Evolutionary conservation across 1,284 basidiomycete species (phyloP).

Genomic region (Boletellus dicymbophilus): DNA sequence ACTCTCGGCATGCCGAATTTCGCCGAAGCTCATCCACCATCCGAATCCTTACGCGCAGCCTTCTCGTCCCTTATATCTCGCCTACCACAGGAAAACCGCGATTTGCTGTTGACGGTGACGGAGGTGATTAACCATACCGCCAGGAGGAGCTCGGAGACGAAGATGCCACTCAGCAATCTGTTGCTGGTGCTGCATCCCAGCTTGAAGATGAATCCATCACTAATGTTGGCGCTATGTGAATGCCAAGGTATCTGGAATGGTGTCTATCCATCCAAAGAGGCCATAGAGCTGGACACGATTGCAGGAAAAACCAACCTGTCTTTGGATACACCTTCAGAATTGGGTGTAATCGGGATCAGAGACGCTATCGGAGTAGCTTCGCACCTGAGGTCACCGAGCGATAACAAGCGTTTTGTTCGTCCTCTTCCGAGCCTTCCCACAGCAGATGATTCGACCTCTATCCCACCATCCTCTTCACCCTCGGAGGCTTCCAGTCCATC

Average conservation of each 20-base stretch:
- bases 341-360: background rate
- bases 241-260: constrained; percentile 64
- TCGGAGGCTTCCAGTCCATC: constrained; percentile 10
- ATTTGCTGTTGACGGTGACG: constrained; percentile 70
- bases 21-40: constrained; percentile 56
- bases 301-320: constrained; percentile 1
- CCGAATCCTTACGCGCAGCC: constrained; percentile 50
- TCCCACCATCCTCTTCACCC: constrained; percentile 3
- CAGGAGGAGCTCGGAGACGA: constrained; percentile 62
- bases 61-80: constrained; percentile 61
- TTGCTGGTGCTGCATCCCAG: constrained; percentile 81
- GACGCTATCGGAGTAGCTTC: background rate
- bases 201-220: constrained; percentile 74
- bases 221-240: constrained; percentile 75
- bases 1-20: constrained; percentile 73
- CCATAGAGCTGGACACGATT: constrained; percentile 6
- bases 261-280: constrained; percentile 14
- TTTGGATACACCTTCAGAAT: background rate
- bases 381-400: constrained; percentile 4
- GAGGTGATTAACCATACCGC: constrained; percentile 75
- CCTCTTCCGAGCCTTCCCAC: constrained; percentile 30
- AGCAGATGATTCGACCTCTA: constrained; percentile 3
- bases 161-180: constrained; percentile 85
- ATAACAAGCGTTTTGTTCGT: constrained; percentile 22
- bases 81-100: constrained; percentile 71